Evolutionary conservation across 106 monocot species (phyloP), one percentile per base, ranked within the genome.

Genomic region (Iris macrosiphon): DNA sequence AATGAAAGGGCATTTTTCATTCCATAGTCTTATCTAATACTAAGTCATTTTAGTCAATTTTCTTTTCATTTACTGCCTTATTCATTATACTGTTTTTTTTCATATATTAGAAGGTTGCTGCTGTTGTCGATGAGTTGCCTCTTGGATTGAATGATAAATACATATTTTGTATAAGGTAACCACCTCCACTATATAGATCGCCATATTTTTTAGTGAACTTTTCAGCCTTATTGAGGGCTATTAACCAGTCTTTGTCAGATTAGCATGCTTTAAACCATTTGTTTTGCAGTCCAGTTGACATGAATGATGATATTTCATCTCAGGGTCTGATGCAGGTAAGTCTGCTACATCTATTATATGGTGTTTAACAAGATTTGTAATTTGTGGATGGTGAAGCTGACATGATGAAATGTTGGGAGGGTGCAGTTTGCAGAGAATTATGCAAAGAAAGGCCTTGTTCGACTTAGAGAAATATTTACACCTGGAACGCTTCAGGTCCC

Each of bases 391-490:
- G 13, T n/a, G 32, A 61, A 61, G 40, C 24, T 67, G 31, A 56
- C 12, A 54, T 64, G 40, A 4, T 19, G 14, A 21, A 2, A 39
- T 64, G 18, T 37, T 60, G 25, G 7, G 30, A 32, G 49, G 9
- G 22, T 53, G 30, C 70, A 94, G 93, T 94, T 94, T 79, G 93
- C 88, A 68, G 88, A 68, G 69, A 85, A 70, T 33, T 94, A 84
- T 76, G 88, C 93, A 60, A 88, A 67, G 54, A 88, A 84, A 26
- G 81, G 93, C 8, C 52, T 78, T 57, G 93, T 94, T 78, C 68
- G 75, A 16, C 84, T 94, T 44, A 68, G 66, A 60, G 93, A 88
- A 64, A 85, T 94, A 54, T 94, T 94, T 63, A 81, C 88, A 47
- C 81, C 93, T 55, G 84, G 81, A 58, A 75, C 72, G 31, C 59